Evolutionary conservation across 148 eudicot genomes (phyloP).

Genomic region (Rhododendron kiyosumense): DNA sequence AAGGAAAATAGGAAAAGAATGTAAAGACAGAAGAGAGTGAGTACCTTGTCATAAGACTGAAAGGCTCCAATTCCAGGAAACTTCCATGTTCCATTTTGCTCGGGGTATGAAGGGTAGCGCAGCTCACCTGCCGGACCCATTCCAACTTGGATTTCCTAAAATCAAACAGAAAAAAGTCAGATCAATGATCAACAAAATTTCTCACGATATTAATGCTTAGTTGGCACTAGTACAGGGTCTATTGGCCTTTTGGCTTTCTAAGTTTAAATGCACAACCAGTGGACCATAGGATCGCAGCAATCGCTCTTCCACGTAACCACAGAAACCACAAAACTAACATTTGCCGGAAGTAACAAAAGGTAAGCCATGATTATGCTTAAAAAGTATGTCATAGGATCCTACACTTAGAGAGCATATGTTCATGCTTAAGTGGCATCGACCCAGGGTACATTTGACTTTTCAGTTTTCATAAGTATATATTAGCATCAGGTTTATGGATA

Average conservation of each 20-base stretch:
- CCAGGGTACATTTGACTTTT: not conserved
- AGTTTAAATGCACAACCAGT: not conserved
- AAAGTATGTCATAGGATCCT: not conserved
- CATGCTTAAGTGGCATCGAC: not conserved
- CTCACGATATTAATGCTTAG: not conserved
- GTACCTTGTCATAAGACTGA: conserved; percentile 93
- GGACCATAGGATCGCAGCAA: not conserved
- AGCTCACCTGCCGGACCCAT: conserved; percentile 99
- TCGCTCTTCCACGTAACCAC: not conserved
- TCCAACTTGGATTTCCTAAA: conserved; percentile 96
- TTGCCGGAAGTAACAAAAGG: not conserved
- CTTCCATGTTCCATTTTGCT: conserved; percentile 85
- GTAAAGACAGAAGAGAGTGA: not conserved
- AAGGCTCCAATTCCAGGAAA: conserved; percentile 98
- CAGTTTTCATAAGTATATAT: not conserved
- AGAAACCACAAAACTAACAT: not conserved
- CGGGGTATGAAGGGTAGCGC: conserved; percentile 96
- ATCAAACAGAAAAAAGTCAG: not conserved
- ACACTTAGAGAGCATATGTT: not conserved
- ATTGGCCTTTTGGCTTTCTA: not conserved
- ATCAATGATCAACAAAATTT: not conserved
- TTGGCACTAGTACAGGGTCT: not conserved
- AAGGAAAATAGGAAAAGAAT: not conserved
- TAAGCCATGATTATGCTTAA: not conserved
- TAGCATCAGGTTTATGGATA: not conserved